Evolutionary conservation across 306 rosid species (phyloP), one percentile per base, ranked within the genome.

Genomic region (Mimosa bimucronata): DNA sequence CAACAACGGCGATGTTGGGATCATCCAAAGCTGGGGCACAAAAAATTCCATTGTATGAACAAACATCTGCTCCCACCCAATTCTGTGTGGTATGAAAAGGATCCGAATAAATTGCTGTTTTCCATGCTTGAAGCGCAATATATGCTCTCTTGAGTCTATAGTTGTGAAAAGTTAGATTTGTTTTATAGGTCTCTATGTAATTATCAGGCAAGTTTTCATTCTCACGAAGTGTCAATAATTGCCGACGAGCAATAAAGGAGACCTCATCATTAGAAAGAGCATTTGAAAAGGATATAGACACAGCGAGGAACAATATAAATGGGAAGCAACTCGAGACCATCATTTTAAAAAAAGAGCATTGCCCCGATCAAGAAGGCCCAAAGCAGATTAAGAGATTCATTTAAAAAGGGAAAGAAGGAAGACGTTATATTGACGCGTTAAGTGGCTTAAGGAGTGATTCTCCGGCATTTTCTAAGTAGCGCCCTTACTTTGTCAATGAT

Each of bases 21-120:
- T 92, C 81, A 41, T 92, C 92, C 0, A 86, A 53, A 3, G 98
- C 85, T 0, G 83, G 80, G 0, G 90, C 86, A 74, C 97, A 94
- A 18, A 77, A 91, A 25, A 94, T 86, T 0, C 98, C 95, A 0
- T 78, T 82, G 78, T 92, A 94, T 7, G 89, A 83, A 40, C 98
- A 92, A 55, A 94, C 98, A 58, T 94, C 52, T 0, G 84, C 28
- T 0, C 98, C 94, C 0, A 55, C 90, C 98, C 97, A 94, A 73
- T 92, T 85, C 1, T 9, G 12, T 0, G 97, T 92, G 80, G 83
- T 78, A 44, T 85, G 81, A 0, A 71, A 30, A 5, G 97, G 97
- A 76, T 94, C 98, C 0, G 98, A 94, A 73, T 86, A 92, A 9
- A 94, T 83, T 19, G 94, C 88, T 0, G 12, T 50, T 65, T 91